Conservation (phyloP, 108 stramenopile species). For the Fistulifera pelliculosa region DNA sequence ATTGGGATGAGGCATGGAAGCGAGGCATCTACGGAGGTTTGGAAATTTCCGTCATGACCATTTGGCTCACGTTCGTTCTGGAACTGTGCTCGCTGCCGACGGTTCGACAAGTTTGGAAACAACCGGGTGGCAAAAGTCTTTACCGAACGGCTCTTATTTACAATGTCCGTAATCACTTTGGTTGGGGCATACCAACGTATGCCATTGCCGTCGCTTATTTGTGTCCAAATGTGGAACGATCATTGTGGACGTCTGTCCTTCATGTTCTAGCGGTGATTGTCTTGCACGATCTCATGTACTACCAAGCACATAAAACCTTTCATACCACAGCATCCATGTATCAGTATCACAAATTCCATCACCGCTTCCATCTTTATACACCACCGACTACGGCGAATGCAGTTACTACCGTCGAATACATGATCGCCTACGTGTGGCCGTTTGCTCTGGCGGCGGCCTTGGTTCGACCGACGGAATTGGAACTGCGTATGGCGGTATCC, state of each 20-base stretch:
- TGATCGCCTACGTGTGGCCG: constrained; percentile 44
- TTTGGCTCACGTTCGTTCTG: constrained; percentile 8
- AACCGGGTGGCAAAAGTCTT: constrained; percentile 17
- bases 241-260: too few species aligned
- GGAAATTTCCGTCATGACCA: constrained; percentile 2
- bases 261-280: not conserved
- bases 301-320: constrained; percentile 1
- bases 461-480: constrained; percentile 18
- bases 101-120: constrained; percentile 11
- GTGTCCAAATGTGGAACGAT: not conserved
- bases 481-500: constrained; percentile 14
- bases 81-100: constrained; percentile 13
- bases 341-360: constrained; percentile 39
- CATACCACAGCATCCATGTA: constrained; percentile 8
- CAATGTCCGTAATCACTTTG: constrained; percentile 20
- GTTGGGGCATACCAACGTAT: constrained; percentile 21
- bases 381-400: constrained; percentile 40
- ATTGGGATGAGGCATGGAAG: not conserved
- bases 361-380: constrained; percentile 32
- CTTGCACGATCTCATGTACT: constrained; percentile 1
- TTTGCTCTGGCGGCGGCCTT: constrained; percentile 26
- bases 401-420: constrained; percentile 29
- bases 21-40: not conserved
- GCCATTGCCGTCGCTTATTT: constrained; percentile 10
- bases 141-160: constrained; percentile 13